Evolutionary conservation across 169 alveolate species (phyloP).

Genomic region (Eimeria necatrix): DNA sequence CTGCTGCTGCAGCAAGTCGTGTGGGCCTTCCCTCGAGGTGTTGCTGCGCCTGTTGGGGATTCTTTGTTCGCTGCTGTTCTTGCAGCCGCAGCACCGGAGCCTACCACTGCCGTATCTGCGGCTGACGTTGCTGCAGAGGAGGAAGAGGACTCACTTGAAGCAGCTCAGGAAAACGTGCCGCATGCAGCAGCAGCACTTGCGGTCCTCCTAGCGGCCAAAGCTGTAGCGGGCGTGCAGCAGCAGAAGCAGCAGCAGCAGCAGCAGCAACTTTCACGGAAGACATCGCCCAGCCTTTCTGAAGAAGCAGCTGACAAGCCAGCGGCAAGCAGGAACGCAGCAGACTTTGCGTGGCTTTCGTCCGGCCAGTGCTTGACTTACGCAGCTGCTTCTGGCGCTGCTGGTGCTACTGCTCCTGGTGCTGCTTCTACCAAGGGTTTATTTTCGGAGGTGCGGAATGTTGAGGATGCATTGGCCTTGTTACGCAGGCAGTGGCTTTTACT

Average conservation of each 20-base stretch:
- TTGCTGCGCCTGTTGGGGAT: not conserved
- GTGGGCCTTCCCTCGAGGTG: constrained; percentile 74
- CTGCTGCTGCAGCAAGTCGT: constrained; percentile 75
- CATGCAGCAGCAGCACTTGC: constrained; percentile 73
- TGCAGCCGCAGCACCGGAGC: constrained; percentile 60
- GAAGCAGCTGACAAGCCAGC: not conserved
- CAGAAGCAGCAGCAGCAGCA: constrained; percentile 57
- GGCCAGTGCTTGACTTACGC: constrained; percentile 26
- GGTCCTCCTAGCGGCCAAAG: constrained; percentile 63
- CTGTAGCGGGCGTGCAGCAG: constrained; percentile 56
- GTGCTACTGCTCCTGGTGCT: constrained; percentile 18
- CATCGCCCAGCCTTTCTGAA: not conserved
- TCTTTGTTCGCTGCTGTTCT: constrained; percentile 17
- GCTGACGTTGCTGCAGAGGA: not conserved
- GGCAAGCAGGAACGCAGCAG: constrained; percentile 4
- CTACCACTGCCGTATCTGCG: not conserved
- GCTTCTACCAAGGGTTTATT: not conserved
- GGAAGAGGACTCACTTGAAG: not conserved
- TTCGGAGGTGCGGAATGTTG: constrained; percentile 48
- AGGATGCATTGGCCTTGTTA: constrained; percentile 48
- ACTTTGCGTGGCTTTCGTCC: not conserved
- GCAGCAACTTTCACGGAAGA: not conserved
- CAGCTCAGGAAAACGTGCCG: constrained; percentile 69
- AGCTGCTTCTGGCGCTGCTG: constrained; percentile 11
- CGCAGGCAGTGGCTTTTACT: constrained; percentile 58